Evolutionary conservation across 371 early-diverging fungal species (phyloP).

Genomic region (Rhizopus arrhizus): DNA sequence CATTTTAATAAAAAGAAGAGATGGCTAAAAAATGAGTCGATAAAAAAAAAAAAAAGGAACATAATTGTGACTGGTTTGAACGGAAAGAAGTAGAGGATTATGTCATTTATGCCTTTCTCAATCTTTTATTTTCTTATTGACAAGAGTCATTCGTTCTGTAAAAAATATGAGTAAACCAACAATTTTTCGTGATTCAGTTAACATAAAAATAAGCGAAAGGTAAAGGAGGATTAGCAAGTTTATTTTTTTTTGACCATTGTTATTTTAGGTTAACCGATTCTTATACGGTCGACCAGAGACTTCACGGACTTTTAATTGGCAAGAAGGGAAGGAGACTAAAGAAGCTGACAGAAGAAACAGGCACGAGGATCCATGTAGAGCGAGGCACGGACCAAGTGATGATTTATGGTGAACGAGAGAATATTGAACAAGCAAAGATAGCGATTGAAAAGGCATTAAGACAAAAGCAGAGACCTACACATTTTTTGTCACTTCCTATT

Average conservation of each 20-base stretch:
- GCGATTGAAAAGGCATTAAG: slow-evolving; percentile 31
- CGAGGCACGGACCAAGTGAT: slow-evolving; percentile 35
- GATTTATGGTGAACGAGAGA: slow-evolving; percentile 38
- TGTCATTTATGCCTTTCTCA: neutral
- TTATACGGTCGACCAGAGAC: slow-evolving; percentile 33
- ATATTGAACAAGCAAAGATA: slow-evolving; percentile 31
- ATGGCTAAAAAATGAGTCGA: neutral
- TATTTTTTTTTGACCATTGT: too few relatives aligned
- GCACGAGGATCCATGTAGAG: slow-evolving; percentile 34
- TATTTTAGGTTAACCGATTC: slow-evolving; percentile 6
- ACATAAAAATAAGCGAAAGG: slow-evolving; percentile 5
- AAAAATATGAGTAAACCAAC: too few relatives aligned
- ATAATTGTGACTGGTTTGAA: neutral
- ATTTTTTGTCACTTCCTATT: slow-evolving; percentile 39
- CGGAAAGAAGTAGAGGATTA: slow-evolving; percentile 6
- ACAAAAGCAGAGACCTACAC: slow-evolving; percentile 30
- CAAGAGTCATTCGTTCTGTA: too few relatives aligned
- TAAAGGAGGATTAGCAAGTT: neutral
- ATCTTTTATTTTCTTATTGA: too few relatives aligned
- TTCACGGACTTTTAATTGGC: slow-evolving; percentile 34
- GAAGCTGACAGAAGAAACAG: slow-evolving; percentile 32
- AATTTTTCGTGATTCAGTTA: neutral
- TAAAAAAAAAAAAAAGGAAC: slow-evolving; percentile 1
- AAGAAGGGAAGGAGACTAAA: slow-evolving; percentile 38
- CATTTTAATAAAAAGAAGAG: neutral